phyloP scores from a whole-genome alignment of 805 yeast genomes.

The Scheffersomyces ergatensis region DNA sequence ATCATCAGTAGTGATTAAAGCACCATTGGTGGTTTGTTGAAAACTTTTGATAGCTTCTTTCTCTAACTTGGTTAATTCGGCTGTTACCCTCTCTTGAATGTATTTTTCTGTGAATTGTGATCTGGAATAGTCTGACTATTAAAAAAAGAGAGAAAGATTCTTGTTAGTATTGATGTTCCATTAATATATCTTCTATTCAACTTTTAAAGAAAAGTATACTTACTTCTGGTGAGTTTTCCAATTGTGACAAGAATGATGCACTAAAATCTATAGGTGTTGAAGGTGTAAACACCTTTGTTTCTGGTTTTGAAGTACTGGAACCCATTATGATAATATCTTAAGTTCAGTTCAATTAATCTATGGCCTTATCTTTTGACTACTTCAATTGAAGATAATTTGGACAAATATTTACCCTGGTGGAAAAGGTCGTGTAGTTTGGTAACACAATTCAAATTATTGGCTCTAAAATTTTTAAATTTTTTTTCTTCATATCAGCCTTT shows the following conservation, averaged over 20 bases:
- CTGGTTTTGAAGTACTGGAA: constrained; percentile 57
- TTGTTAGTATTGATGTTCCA: constrained; percentile 6
- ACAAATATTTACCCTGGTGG: too few relatives aligned
- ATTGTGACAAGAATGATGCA: constrained; percentile 58
- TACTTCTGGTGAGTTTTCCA: constrained; percentile 59
- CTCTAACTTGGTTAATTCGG: constrained; percentile 54
- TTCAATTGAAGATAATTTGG: too few relatives aligned
- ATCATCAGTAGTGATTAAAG: constrained; percentile 35
- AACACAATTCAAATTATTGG: too few relatives aligned
- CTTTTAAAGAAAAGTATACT: too few relatives aligned
- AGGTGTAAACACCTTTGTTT: constrained; percentile 65
- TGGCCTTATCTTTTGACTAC: too few relatives aligned
- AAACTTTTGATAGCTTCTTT: constrained; percentile 50
- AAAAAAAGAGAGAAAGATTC: background rate
- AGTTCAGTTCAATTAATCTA: background rate
- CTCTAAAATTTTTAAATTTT: too few relatives aligned
- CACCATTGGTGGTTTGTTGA: constrained; percentile 45
- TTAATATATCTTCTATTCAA: too few relatives aligned
- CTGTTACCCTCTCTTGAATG: constrained; percentile 62
- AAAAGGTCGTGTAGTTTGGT: too few relatives aligned
- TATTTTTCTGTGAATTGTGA: constrained; percentile 65
- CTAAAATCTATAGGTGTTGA: constrained; percentile 67
- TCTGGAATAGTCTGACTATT: constrained; percentile 62
- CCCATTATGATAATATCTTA: constrained; percentile 43
- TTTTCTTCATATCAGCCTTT: too few relatives aligned